Evolutionary conservation across 2,329 filamentous ascomycete species (phyloP), one percentile per base, ranked within the genome.

Genomic region (Botryotinia convoluta): DNA sequence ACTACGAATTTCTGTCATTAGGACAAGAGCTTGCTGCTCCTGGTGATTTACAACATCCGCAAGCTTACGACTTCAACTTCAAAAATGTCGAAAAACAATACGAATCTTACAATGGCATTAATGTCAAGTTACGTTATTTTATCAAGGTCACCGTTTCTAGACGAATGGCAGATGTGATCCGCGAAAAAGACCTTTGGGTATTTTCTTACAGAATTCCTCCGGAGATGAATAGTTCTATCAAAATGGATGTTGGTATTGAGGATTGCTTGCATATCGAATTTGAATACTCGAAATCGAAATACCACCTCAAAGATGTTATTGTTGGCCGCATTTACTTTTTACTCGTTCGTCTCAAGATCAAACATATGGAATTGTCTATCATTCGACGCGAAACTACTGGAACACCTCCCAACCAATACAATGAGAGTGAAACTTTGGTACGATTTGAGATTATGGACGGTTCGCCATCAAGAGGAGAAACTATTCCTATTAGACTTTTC

Each of bases 1-100:
- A 98, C 86, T 97, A 99, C 87, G 96, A 99, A 85, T 99, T 99
- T 84, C 92, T 99, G 74, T 97, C 94, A 51, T 90, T 98, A 42
- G 95, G 96, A 79, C 97, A 98, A 84, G 96, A 99, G 84, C 91
- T 99, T 59, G 96, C 96, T 29, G 95, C 96, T 29, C 96, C 96
- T 3, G 96, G 96, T 83, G 96, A 99, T 86, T 92, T 99, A 73
- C 96, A 98, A 82, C 97, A 99, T 84, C 96, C 96, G 61, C 96
- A 99, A 85, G 98, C 95, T 67, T 98, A 97, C 83, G 94, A 97
- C 78, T 99, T 99, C 89, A 97, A 98, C 86, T 99, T 99, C 90
- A 98, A 98, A 84, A 99, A 98, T 83, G 94, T 99, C 80, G 96
- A 99, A 88, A 99, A 99, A 87, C 95, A 97, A 84, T 99, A 99